Evolutionary conservation across 1,284 basidiomycete genomes (phyloP).

Genomic region (Papiliotrema flavescens): DNA sequence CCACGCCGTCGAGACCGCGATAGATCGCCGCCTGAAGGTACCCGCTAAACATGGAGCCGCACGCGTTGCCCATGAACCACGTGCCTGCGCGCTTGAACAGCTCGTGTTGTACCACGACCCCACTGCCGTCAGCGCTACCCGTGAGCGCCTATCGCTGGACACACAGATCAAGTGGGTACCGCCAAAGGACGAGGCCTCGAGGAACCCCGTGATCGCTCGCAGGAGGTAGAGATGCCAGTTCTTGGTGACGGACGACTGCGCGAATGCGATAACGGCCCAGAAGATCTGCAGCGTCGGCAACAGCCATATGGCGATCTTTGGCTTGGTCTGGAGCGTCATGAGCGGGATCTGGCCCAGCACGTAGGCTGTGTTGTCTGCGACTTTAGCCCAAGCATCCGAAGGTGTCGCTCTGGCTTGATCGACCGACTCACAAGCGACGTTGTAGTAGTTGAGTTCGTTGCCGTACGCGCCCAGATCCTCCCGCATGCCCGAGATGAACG

Average conservation of each 20-base stretch:
- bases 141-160: conserved; percentile 27
- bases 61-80: conserved; percentile 29
- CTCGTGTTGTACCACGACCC: conserved; percentile 29
- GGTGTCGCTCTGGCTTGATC: too few species aligned
- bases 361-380: conserved; percentile 17
- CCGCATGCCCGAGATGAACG: conserved; percentile 15
- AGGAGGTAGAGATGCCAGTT: conserved; percentile 22
- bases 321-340: conserved; percentile 19
- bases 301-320: conserved; percentile 21
- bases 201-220: conserved; percentile 23
- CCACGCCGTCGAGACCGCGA: conserved; percentile 21
- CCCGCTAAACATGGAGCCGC: conserved; percentile 32
- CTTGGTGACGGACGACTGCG: conserved; percentile 13
- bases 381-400: not conserved
- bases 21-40: conserved; percentile 28
- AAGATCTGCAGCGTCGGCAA: conserved; percentile 19
- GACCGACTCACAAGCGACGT: conserved; percentile 17
- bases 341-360: conserved; percentile 31
- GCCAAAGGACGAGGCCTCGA: conserved; percentile 26
- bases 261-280: conserved; percentile 21
- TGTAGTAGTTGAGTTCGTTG: conserved; percentile 28
- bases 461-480: conserved; percentile 22
- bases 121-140: conserved; percentile 1
- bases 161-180: conserved; percentile 24
- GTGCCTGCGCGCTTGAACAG: conserved; percentile 26